Percentiles rank a stretch among this genome's conserved stretches.
These are phyloP conservation scores for Apiotrichum gamsii DNA, from an alignment of 1,284 basidiomycete species.

Conservation along the genomic window DNA sequence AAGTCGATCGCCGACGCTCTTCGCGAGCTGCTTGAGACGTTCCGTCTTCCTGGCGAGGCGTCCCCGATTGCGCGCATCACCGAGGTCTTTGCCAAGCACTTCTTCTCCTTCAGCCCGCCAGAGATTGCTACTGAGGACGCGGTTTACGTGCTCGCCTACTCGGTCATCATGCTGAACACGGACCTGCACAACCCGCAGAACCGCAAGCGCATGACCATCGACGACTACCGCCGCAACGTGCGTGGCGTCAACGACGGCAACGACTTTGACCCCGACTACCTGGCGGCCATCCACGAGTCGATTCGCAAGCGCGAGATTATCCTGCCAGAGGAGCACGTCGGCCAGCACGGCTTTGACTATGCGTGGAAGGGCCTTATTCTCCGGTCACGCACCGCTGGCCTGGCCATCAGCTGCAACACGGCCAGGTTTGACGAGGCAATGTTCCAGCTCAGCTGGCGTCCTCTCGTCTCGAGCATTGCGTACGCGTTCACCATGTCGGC, in stretches of 20 bases:
- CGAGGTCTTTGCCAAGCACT: constrained; percentile 86
- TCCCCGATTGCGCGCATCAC: constrained; percentile 94
- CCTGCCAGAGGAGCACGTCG: constrained; percentile 96
- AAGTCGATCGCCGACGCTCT: constrained; percentile 93
- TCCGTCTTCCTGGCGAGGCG: constrained; percentile 90
- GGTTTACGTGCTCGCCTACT: constrained; percentile 89
- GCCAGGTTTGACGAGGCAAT: constrained; percentile 79
- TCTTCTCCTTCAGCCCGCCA: constrained; percentile 75
- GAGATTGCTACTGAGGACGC: constrained; percentile 90
- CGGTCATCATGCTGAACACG: constrained; percentile 98
- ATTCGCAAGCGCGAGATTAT: constrained; percentile 93
- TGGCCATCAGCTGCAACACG: constrained; percentile 72
- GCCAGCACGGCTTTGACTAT: constrained; percentile 95
- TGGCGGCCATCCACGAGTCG: constrained; percentile 85
- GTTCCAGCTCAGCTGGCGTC: constrained; percentile 88
- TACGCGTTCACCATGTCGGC: constrained; percentile 86
- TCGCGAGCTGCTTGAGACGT: constrained; percentile 87
- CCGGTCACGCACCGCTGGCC: constrained; percentile 70
- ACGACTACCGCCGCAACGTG: constrained; percentile 89
- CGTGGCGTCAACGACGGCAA: constrained; percentile 83
- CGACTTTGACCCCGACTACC: constrained; percentile 78
- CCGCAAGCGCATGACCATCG: constrained; percentile 91
- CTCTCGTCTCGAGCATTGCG: constrained; percentile 82
- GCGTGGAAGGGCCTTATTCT: constrained; percentile 94
- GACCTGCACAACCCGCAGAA: constrained; percentile 97